Percentiles rank a stretch among this genome's conserved stretches.
Conservation (phyloP, 140 eudicot genomes). For the Flaveria floridana region DNA sequence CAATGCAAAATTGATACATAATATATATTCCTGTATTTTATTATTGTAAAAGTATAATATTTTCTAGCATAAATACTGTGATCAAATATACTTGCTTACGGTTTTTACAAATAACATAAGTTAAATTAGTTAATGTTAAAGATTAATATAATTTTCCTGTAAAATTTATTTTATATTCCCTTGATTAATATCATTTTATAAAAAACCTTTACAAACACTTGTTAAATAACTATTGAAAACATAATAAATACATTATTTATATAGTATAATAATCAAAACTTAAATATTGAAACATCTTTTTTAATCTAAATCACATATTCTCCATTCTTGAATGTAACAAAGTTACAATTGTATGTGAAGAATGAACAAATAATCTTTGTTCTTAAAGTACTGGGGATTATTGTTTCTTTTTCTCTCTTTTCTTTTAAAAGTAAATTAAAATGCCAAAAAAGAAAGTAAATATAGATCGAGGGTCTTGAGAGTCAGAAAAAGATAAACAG, state of each 20-base stretch:
- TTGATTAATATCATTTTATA: not conserved
- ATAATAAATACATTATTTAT: not conserved
- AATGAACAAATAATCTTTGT: constrained; percentile 34
- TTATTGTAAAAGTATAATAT: too few relatives aligned
- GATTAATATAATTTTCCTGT: too few relatives aligned
- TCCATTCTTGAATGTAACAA: not conserved
- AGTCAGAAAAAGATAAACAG: constrained; percentile 38
- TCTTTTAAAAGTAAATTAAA: constrained; percentile 8
- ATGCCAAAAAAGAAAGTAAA: constrained; percentile 14
- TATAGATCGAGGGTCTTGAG: constrained; percentile 31
- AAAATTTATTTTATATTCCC: too few relatives aligned
- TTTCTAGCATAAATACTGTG: too few relatives aligned
- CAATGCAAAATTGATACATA: too few relatives aligned
- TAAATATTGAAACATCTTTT: not conserved
- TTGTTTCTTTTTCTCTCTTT: not conserved
- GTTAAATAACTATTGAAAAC: not conserved
- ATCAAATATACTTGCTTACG: too few relatives aligned
- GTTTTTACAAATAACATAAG: too few relatives aligned
- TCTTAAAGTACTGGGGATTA: constrained; percentile 31
- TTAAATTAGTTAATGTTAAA: too few relatives aligned
- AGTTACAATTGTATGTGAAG: not conserved
- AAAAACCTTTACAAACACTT: not conserved
- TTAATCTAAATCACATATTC: constrained; percentile 16
- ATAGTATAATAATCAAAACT: not conserved
- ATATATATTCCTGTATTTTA: too few relatives aligned